These are phyloP conservation scores for Linum tenue DNA, from an alignment of 345 rosid species.

Conservation along the genomic window DNA sequence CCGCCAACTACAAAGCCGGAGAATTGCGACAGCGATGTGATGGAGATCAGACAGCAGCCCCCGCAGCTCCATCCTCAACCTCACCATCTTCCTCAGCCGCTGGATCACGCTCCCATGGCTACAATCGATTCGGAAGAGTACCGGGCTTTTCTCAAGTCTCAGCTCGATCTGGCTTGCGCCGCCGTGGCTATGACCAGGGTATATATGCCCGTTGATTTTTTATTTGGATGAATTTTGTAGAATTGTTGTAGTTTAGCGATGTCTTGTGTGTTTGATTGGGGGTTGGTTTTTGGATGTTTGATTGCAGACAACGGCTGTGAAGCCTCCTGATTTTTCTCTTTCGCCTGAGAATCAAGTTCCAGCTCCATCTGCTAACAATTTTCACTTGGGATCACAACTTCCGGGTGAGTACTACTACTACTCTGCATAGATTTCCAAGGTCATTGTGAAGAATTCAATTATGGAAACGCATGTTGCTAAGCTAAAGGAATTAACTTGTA, in stretches of 20 bases:
- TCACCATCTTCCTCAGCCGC: constrained; percentile 18
- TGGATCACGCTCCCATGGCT: constrained; percentile 24
- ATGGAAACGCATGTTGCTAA: background rate
- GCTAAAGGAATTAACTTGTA: background rate
- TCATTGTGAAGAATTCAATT: background rate
- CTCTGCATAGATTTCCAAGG: background rate
- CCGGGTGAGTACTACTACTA: constrained; percentile 23
- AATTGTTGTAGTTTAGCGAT: background rate
- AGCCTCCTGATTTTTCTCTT: constrained; percentile 47
- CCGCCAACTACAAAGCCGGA: constrained; percentile 29
- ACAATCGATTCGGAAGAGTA: constrained; percentile 35
- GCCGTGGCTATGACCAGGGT: constrained; percentile 69
- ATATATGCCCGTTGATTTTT: background rate
- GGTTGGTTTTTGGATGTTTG: constrained; percentile 4
- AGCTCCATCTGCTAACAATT: constrained; percentile 11
- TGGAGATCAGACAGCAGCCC: constrained; percentile 28
- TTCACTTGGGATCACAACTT: constrained; percentile 30
- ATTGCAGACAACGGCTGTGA: constrained; percentile 35
- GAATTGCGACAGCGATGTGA: constrained; percentile 35
- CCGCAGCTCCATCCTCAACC: constrained; percentile 9
- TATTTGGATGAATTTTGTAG: background rate
- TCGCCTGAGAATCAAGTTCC: constrained; percentile 29
- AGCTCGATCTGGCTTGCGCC: constrained; percentile 68
- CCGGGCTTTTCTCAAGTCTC: constrained; percentile 49
- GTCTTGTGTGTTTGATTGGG: background rate